Evolutionary conservation across 2,329 filamentous ascomycete genomes (phyloP).

Genomic region (Colletotrichum phormii): DNA sequence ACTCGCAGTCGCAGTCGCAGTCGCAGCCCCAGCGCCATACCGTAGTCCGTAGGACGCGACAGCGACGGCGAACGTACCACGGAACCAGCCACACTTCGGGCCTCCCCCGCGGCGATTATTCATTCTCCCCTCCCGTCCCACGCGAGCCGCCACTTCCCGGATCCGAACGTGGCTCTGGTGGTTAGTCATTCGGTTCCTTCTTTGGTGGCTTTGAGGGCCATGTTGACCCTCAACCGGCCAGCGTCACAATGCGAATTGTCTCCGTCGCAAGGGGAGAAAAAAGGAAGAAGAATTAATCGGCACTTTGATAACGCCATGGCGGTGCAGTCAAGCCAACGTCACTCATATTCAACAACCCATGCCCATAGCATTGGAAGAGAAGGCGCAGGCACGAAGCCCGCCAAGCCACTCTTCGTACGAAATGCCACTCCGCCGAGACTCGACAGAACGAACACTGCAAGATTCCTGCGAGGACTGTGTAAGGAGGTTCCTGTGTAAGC

Average conservation of each 20-base stretch:
- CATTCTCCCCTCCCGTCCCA: background rate
- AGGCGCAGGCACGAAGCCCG: background rate
- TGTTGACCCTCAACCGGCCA: constrained; percentile 22
- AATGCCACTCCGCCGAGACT: background rate
- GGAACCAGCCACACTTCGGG: constrained; percentile 27
- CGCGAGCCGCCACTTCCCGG: constrained; percentile 32
- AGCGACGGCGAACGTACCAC: background rate
- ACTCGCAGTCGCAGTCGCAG: background rate
- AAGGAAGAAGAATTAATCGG: background rate
- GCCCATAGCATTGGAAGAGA: constrained; percentile 4
- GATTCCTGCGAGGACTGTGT: background rate
- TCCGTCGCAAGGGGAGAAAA: background rate
- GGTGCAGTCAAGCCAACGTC: constrained; percentile 24
- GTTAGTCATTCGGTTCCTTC: constrained; percentile 17
- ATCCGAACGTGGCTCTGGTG: constrained; percentile 22
- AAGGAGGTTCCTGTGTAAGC: background rate
- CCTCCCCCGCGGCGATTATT: background rate
- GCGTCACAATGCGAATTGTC: constrained; percentile 14
- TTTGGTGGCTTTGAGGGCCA: constrained; percentile 1
- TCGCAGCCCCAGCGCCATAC: background rate
- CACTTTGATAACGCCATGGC: constrained; percentile 1
- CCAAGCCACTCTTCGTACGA: constrained; percentile 24
- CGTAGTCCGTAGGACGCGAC: background rate
- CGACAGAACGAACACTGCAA: background rate
- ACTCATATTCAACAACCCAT: background rate